These are phyloP conservation scores for Apiotrichum veenhuisii DNA, from an alignment of 1,284 basidiomycete genomes.

Conservation along the genomic window DNA sequence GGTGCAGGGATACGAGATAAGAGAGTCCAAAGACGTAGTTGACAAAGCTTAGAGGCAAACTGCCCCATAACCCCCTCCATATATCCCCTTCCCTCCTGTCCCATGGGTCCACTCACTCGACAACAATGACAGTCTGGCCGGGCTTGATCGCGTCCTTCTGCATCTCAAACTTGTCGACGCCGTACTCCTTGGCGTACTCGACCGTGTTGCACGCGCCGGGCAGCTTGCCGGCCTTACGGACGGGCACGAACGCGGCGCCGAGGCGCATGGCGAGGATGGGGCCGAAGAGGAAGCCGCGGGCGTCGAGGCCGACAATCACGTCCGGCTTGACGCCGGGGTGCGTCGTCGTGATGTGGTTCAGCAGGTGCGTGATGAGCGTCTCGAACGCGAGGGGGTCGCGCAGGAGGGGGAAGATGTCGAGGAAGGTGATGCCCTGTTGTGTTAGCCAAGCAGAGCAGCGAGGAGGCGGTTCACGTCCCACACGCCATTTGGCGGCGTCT, in stretches of 20 bases:
- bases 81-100: no score
- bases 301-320: slow-evolving; percentile 92
- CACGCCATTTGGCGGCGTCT: background rate
- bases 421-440: slow-evolving; percentile 48
- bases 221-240: slow-evolving; percentile 90
- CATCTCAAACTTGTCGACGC: slow-evolving; percentile 87
- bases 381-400: slow-evolving; percentile 80
- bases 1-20: no score
- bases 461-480: no score
- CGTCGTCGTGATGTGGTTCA: slow-evolving; percentile 74
- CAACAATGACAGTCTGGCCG: slow-evolving; percentile 79
- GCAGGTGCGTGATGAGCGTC: slow-evolving; percentile 83
- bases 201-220: slow-evolving; percentile 78
- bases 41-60: no score
- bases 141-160: slow-evolving; percentile 78
- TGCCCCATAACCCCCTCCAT: no score
- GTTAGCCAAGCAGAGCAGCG: background rate
- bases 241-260: slow-evolving; percentile 93
- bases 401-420: slow-evolving; percentile 89
- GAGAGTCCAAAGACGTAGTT: no score
- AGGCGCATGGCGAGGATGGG: slow-evolving; percentile 87
- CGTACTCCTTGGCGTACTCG: slow-evolving; percentile 92
- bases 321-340: slow-evolving; percentile 71
- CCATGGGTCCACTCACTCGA: slow-evolving; percentile 58
- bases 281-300: slow-evolving; percentile 91